These are phyloP conservation scores for Neltuma alba DNA, from an alignment of 306 rosid genomes.

Conservation along the genomic window DNA sequence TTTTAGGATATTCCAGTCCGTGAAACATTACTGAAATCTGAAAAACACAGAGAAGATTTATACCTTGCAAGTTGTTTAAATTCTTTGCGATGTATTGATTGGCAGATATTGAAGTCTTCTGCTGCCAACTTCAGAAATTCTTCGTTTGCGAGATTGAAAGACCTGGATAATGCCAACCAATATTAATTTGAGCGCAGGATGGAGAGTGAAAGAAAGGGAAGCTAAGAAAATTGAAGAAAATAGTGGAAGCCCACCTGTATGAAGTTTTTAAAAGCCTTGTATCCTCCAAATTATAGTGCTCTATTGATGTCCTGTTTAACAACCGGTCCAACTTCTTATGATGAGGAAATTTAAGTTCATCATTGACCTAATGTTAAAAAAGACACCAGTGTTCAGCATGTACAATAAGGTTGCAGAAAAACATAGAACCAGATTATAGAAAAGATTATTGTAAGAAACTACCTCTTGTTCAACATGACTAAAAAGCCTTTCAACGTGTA, in stretches of 20 bases:
- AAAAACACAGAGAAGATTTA: background rate
- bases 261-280: slow-evolving; percentile 68
- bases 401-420: slow-evolving; percentile 1
- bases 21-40: slow-evolving; percentile 5
- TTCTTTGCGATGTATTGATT: slow-evolving; percentile 63
- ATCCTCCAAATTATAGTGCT: slow-evolving; percentile 54
- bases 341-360: slow-evolving; percentile 61
- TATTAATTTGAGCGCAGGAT: slow-evolving; percentile 1
- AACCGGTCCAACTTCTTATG: slow-evolving; percentile 67
- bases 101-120: slow-evolving; percentile 82
- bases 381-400: slow-evolving; percentile 24
- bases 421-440: background rate
- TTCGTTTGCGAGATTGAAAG: slow-evolving; percentile 59
- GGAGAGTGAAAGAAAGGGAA: background rate
- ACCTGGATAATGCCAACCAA: slow-evolving; percentile 46
- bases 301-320: slow-evolving; percentile 61
- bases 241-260: slow-evolving; percentile 50
- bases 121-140: slow-evolving; percentile 72
- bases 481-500: slow-evolving; percentile 34
- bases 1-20: background rate
- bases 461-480: slow-evolving; percentile 62
- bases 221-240: slow-evolving; percentile 9
- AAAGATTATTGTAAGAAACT: slow-evolving; percentile 24
- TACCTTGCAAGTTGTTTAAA: slow-evolving; percentile 64
- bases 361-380: slow-evolving; percentile 51